phyloP scores from a whole-genome alignment of 768 basidiomycete genomes.

The Suillus weaverae region DNA sequence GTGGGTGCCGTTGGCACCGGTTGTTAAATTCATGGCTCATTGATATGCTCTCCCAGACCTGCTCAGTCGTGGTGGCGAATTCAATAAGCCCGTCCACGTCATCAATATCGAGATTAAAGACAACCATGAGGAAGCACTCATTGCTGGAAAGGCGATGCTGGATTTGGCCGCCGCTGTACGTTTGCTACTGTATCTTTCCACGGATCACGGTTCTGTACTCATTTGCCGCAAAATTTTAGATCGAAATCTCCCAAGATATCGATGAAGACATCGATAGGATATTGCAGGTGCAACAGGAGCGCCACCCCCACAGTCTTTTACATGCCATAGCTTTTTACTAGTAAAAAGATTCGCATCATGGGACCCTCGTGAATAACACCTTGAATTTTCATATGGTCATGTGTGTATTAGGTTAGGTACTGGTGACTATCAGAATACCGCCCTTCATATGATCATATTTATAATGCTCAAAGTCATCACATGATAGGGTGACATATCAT shows the following conservation, averaged over 20 bases:
- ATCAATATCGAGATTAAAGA: slow-evolving; percentile 99
- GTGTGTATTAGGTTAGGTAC: neutral
- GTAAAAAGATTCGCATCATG: slow-evolving; percentile 12
- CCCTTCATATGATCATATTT: too few species aligned
- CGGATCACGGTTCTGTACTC: neutral
- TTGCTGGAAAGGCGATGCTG: slow-evolving; percentile 93
- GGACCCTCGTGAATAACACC: neutral
- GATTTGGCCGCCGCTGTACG: slow-evolving; percentile 88
- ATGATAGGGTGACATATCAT: neutral
- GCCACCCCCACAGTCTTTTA: slow-evolving; percentile 87
- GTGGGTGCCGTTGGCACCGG: slow-evolving; percentile 44
- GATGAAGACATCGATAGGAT: slow-evolving; percentile 91
- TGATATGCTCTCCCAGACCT: slow-evolving; percentile 55
- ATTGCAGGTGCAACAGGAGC: slow-evolving; percentile 80
- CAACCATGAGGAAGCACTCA: slow-evolving; percentile 96
- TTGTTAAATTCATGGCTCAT: slow-evolving; percentile 15
- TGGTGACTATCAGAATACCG: too few species aligned
- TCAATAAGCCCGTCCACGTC: slow-evolving; percentile 90
- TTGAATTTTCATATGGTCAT: neutral
- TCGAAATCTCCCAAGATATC: slow-evolving; percentile 81
- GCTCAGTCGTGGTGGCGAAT: slow-evolving; percentile 83
- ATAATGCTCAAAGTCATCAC: neutral
- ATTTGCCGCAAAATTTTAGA: slow-evolving; percentile 43
- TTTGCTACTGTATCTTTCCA: slow-evolving; percentile 16
- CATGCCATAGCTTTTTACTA: slow-evolving; percentile 93